Evolutionary conservation across 306 rosid genomes (phyloP).

Genomic region (Gleditsia sinensis): DNA sequence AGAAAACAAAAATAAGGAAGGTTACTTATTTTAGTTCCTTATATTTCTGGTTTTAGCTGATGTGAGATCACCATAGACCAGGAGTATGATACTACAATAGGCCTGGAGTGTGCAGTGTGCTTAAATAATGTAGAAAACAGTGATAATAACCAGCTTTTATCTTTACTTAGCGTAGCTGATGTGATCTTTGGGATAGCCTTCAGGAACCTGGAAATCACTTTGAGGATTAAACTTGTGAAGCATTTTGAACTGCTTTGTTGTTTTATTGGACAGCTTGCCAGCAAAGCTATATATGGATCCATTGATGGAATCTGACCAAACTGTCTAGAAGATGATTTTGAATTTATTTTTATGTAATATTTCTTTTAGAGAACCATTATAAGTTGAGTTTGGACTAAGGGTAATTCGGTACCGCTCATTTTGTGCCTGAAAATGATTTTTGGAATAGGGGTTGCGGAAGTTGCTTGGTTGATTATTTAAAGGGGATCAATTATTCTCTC

Average conservation of each 20-base stretch:
- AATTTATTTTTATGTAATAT: too few species aligned
- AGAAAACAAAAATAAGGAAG: background rate
- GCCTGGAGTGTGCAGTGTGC: background rate
- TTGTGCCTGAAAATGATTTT: background rate
- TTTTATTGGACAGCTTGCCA: background rate
- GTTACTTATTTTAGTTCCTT: background rate
- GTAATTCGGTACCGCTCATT: background rate
- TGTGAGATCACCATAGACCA: background rate
- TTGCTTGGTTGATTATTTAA: background rate
- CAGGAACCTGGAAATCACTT: background rate
- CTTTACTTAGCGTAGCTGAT: slow-evolving; percentile 9
- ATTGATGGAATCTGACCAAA: background rate
- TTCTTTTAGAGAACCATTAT: too few species aligned
- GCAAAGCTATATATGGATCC: background rate
- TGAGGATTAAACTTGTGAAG: slow-evolving; percentile 14
- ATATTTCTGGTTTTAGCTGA: background rate
- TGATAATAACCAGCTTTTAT: background rate
- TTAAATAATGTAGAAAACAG: background rate
- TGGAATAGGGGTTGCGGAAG: background rate
- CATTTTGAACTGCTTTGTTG: background rate
- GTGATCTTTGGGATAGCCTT: slow-evolving; percentile 1
- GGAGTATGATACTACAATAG: background rate
- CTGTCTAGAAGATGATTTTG: background rate
- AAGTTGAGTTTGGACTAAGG: background rate
- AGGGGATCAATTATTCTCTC: background rate